Evolutionary conservation across 495 filamentous ascomycete genomes (phyloP).

Genomic region (Hyaloscypha variabilis): DNA sequence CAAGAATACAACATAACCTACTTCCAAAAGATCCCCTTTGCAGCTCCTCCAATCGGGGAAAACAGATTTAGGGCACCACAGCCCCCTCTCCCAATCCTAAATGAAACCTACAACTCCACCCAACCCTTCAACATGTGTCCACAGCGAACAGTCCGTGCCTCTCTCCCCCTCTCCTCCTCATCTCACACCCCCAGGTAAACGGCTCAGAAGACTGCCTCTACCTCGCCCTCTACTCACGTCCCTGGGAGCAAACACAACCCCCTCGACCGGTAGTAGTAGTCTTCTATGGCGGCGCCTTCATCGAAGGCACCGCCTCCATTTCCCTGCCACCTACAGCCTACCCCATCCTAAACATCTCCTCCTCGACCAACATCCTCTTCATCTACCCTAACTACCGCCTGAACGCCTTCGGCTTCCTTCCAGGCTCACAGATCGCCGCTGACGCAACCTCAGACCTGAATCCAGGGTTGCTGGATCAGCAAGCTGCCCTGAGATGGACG

Average conservation of each 20-base stretch:
- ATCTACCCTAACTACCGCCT: slow-evolving; percentile 66
- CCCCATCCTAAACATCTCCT: slow-evolving; percentile 54
- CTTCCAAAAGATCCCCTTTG: slow-evolving; percentile 64
- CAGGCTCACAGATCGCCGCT: slow-evolving; percentile 44
- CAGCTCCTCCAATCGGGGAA: slow-evolving; percentile 55
- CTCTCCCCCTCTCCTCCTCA: slow-evolving; percentile 4
- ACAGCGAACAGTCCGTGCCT: slow-evolving; percentile 45
- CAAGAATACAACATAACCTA: slow-evolving; percentile 48
- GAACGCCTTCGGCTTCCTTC: slow-evolving; percentile 67
- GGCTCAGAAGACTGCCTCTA: slow-evolving; percentile 54
- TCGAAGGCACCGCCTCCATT: slow-evolving; percentile 57
- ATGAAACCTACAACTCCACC: slow-evolving; percentile 57
- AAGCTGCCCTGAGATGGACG: slow-evolving; percentile 70
- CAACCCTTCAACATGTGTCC: slow-evolving; percentile 60
- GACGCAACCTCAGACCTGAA: slow-evolving; percentile 62
- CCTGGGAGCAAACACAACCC: slow-evolving; percentile 44
- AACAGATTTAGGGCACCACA: slow-evolving; percentile 54
- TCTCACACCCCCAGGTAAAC: slow-evolving; percentile 40
- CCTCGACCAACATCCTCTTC: slow-evolving; percentile 57
- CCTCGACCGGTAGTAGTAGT: slow-evolving; percentile 59
- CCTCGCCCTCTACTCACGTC: slow-evolving; percentile 57
- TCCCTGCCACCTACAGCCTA: slow-evolving; percentile 56
- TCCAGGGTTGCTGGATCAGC: slow-evolving; percentile 68
- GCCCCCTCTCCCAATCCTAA: slow-evolving; percentile 42
- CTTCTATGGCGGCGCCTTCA: slow-evolving; percentile 66